Conservation (phyloP, 805 yeast genomes). For the Wickerhamiella lipophila region DNA sequence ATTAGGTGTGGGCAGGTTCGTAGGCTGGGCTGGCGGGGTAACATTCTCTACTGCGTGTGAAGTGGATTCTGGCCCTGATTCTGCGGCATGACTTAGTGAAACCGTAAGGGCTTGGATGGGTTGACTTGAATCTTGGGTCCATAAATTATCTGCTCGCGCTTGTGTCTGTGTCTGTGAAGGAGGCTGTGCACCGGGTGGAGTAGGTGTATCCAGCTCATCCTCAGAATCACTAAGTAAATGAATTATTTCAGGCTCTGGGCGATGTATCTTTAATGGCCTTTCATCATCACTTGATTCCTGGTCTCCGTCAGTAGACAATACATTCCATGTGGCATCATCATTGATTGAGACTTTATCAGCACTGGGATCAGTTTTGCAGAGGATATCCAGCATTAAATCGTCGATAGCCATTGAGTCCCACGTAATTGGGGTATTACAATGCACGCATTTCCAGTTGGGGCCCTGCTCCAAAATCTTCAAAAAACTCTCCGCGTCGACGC, state of each 20-base stretch:
- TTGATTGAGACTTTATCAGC: slow-evolving; percentile 55
- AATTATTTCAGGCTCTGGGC: slow-evolving; percentile 2
- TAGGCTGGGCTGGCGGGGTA: background rate
- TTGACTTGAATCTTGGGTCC: too few species aligned
- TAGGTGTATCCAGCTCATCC: slow-evolving; percentile 4
- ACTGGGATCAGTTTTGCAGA: slow-evolving; percentile 40
- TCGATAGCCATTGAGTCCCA: slow-evolving; percentile 55
- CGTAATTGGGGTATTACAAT: slow-evolving; percentile 46
- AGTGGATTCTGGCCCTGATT: background rate
- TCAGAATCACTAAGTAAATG: background rate
- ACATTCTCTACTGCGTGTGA: background rate
- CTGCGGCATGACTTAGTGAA: too few species aligned
- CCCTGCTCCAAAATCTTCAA: slow-evolving; percentile 64
- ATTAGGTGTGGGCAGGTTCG: background rate
- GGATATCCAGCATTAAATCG: slow-evolving; percentile 56
- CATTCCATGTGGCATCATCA: slow-evolving; percentile 60
- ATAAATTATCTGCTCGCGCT: background rate
- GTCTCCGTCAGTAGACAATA: background rate
- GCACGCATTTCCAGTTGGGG: slow-evolving; percentile 81
- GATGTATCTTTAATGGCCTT: background rate
- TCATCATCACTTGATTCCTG: background rate
- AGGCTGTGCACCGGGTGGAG: background rate
- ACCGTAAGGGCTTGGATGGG: too few species aligned
- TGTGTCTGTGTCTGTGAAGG: too few species aligned
- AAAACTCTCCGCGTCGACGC: slow-evolving; percentile 73